These are phyloP conservation scores for Atalantia buxifolia DNA, from an alignment of 345 rosid species.

Conservation along the genomic window DNA sequence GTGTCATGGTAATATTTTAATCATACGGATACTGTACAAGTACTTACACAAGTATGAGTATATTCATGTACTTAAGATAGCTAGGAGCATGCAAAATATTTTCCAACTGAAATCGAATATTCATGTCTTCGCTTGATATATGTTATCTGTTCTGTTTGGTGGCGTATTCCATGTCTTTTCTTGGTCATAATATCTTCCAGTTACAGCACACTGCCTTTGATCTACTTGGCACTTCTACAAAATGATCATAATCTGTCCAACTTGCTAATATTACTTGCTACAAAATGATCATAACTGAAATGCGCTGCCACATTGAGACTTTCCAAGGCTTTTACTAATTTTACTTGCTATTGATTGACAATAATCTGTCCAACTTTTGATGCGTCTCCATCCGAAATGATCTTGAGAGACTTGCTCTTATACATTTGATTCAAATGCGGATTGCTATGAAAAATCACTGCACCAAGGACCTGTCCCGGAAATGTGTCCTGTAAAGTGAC, in stretches of 20 bases:
- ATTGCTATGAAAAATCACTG: conserved; percentile 45
- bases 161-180: conserved; percentile 54
- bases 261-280: conserved; percentile 43
- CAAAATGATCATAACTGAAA: too few relatives aligned
- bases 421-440: conserved; percentile 37
- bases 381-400: conserved; percentile 51
- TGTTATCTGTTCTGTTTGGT: conserved; percentile 15
- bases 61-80: neutral
- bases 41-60: neutral
- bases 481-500: conserved; percentile 52
- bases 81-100: neutral
- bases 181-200: conserved; percentile 73
- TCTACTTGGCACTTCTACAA: neutral
- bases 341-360: conserved; percentile 41
- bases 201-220: conserved; percentile 53
- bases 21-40: neutral
- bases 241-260: conserved; percentile 38
- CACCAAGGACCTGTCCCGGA: conserved; percentile 80
- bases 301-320: too few relatives aligned
- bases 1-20: neutral
- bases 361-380: conserved; percentile 49
- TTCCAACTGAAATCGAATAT: neutral
- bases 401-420: conserved; percentile 36
- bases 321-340: too few relatives aligned
- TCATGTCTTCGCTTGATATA: neutral